Evolutionary conservation across 2,329 filamentous ascomycete genomes (phyloP).

Genomic region (Pseudogymnoascus sp.): DNA sequence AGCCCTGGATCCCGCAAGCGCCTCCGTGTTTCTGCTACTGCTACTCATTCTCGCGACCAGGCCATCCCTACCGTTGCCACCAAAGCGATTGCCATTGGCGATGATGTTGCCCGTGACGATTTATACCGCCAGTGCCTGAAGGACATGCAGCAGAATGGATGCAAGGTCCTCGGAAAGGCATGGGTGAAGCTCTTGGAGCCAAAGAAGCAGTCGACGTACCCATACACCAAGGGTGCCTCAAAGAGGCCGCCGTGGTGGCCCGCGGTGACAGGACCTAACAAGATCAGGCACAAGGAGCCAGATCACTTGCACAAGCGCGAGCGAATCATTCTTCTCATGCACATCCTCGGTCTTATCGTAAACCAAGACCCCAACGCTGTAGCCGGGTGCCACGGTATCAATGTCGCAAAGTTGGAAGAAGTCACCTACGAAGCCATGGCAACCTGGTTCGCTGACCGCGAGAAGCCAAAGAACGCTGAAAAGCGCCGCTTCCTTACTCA

Average conservation of each 20-base stretch:
- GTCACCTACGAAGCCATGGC: constrained; percentile 51
- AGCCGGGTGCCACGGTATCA: constrained; percentile 33
- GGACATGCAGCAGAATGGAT: constrained; percentile 60
- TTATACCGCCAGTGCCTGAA: constrained; percentile 57
- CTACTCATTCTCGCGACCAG: too few relatives aligned
- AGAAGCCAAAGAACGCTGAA: constrained; percentile 42
- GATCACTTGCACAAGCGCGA: constrained; percentile 64
- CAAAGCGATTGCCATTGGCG: constrained; percentile 41
- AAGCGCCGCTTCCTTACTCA: constrained; percentile 51
- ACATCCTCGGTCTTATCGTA: constrained; percentile 52
- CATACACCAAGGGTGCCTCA: constrained; percentile 58
- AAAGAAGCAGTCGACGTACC: constrained; percentile 68
- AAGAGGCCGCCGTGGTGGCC: constrained; percentile 63
- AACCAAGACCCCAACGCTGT: constrained; percentile 29
- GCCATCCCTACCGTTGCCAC: constrained; percentile 5
- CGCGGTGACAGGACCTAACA: constrained; percentile 43
- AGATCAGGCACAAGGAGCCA: constrained; percentile 62
- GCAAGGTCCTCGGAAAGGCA: constrained; percentile 65
- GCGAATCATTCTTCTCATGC: constrained; percentile 49
- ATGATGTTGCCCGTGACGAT: constrained; percentile 45
- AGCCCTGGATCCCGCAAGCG: too few relatives aligned
- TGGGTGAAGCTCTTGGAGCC: constrained; percentile 71
- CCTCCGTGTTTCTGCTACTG: too few relatives aligned
- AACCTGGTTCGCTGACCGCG: constrained; percentile 50
- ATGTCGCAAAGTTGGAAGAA: constrained; percentile 48